These are phyloP conservation scores for Gliomastix tumulicola DNA, from an alignment of 2,329 filamentous ascomycete genomes.

Conservation along the genomic window DNA sequence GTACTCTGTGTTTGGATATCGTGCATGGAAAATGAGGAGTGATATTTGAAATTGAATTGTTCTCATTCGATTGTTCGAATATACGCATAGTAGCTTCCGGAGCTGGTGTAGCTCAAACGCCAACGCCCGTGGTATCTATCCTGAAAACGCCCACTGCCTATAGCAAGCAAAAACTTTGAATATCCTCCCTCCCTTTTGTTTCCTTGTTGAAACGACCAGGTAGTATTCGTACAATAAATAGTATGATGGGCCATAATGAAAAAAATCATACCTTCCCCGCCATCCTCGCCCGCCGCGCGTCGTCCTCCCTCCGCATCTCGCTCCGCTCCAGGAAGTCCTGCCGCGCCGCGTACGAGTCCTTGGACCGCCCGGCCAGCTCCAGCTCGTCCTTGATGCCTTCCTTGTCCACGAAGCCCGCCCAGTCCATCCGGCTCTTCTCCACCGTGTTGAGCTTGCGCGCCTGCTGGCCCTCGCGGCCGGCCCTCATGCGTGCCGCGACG, in stretches of 20 bases:
- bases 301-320: conserved; percentile 55
- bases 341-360: conserved; percentile 53
- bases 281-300: conserved; percentile 47
- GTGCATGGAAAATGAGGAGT: too few species aligned
- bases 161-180: neutral
- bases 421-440: conserved; percentile 67
- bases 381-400: conserved; percentile 66
- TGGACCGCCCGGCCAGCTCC: conserved; percentile 56
- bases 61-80: too few species aligned
- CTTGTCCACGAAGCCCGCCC: conserved; percentile 65
- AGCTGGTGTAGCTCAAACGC: too few species aligned
- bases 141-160: neutral
- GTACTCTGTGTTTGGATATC: too few species aligned
- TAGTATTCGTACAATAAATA: too few species aligned
- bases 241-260: too few species aligned
- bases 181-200: too few species aligned
- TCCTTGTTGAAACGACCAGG: too few species aligned
- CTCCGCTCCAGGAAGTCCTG: conserved; percentile 62
- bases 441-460: conserved; percentile 64
- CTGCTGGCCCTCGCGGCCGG: conserved; percentile 40
- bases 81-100: too few species aligned
- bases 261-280: conserved; percentile 6
- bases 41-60: too few species aligned
- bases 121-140: neutral
- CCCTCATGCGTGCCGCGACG: conserved; percentile 37